Conservation (phyloP, 805 yeast genomes). For the Cyberlindnera nakhonratchasimensis region DNA sequence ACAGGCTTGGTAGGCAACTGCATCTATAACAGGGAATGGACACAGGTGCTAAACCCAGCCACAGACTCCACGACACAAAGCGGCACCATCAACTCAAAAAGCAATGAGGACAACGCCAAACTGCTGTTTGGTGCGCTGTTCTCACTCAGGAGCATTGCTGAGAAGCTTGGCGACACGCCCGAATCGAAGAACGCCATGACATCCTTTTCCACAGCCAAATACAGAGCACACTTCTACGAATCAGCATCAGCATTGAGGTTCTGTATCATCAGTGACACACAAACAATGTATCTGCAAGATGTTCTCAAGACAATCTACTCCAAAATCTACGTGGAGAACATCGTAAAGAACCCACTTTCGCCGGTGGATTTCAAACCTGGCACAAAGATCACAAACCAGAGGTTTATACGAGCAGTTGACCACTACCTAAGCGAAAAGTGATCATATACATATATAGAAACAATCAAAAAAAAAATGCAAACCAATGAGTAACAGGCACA, state of each 20-base stretch:
- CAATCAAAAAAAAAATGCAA: neutral
- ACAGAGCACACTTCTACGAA: conserved; percentile 76
- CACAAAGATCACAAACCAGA: conserved; percentile 50
- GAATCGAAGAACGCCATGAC: conserved; percentile 37
- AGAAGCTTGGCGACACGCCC: conserved; percentile 41
- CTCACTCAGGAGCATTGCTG: conserved; percentile 72
- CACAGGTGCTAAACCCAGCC: conserved; percentile 27
- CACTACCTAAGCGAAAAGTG: conserved; percentile 13
- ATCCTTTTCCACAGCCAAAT: conserved; percentile 68
- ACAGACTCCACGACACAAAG: conserved; percentile 15
- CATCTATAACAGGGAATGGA: conserved; percentile 76
- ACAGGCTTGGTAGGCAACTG: conserved; percentile 49
- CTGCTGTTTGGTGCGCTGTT: conserved; percentile 81
- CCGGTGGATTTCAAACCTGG: conserved; percentile 57
- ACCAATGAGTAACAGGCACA: neutral
- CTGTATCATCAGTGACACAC: conserved; percentile 66
- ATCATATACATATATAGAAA: neutral
- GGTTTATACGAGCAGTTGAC: conserved; percentile 37
- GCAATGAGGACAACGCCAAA: conserved; percentile 69
- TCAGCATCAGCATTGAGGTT: conserved; percentile 77
- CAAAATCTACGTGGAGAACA: conserved; percentile 52
- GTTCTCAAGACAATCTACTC: conserved; percentile 59
- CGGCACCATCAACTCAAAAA: conserved; percentile 48
- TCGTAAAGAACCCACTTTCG: conserved; percentile 57
- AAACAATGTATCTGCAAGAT: conserved; percentile 50